These are phyloP conservation scores for Aspergillus wentii DNA, from an alignment of 495 filamentous ascomycete genomes.

Conservation along the genomic window DNA sequence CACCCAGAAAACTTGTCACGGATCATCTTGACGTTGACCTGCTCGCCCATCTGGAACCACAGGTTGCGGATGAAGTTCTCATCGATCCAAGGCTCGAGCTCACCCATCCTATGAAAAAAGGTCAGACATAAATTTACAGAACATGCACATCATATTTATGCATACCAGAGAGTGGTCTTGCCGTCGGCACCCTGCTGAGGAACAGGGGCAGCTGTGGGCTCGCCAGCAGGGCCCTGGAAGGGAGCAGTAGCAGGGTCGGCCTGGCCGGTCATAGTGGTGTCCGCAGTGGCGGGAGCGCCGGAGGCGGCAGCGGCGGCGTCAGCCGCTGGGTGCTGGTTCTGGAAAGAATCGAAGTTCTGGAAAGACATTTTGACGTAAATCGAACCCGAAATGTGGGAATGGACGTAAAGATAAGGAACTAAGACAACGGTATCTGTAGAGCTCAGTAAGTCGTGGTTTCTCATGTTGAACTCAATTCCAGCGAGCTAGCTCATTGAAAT, in stretches of 20 bases:
- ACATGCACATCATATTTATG: neutral
- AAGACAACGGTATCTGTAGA: conserved; percentile 12
- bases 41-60: conserved; percentile 85
- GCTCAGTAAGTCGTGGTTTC: neutral
- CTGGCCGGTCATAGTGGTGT: conserved; percentile 48
- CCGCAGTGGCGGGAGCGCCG: conserved; percentile 47
- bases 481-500: neutral
- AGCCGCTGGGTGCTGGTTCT: conserved; percentile 49
- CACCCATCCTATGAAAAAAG: conserved; percentile 77
- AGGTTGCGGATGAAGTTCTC: conserved; percentile 96
- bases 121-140: conserved; percentile 7
- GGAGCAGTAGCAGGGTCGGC: conserved; percentile 50
- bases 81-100: conserved; percentile 98
- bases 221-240: conserved; percentile 51
- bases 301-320: conserved; percentile 49
- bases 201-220: conserved; percentile 45
- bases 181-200: conserved; percentile 55
- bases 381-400: conserved; percentile 25
- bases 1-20: conserved; percentile 99
- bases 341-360: conserved; percentile 55
- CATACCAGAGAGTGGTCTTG: conserved; percentile 83
- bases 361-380: conserved; percentile 47
- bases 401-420: conserved; percentile 17
- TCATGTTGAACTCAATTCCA: too few relatives aligned
- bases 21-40: conserved; percentile 99